Evolutionary conservation across 2,329 filamentous ascomycete species (phyloP), one percentile per base, ranked within the genome.

Genomic region (Penicillium sp.): DNA sequence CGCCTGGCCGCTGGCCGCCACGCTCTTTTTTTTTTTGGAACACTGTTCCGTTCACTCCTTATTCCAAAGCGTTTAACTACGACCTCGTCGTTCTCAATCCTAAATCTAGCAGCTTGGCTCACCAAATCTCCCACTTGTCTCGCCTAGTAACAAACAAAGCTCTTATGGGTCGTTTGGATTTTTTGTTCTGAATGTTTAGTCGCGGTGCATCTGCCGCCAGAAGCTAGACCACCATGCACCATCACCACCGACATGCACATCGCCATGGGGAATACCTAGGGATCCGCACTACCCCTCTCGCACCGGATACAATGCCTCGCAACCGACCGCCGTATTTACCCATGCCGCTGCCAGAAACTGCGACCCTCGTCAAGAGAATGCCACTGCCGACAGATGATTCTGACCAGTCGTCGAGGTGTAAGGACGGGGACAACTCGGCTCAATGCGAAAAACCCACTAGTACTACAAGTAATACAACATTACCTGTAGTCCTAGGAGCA

Each of bases 401-500:
- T 41, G 60, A 57, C 45, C 17, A 26, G 49, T 64, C 48, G 15
- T 62, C 64, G 38, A 61, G 69, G 7, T 71, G 71, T 58, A 61
- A 60, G 6, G 58, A 70, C 26, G 65, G 70, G 47, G 71, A 73
- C 45, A 70, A 62, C n/a, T 69, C 67, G 15, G 62, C 63, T 23
- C 56, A 56, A 35, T 90, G 88, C 71, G 85, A 90, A 69, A 90
- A 88, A 72, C 83, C 87, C 0, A 79, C 82, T 38, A 83, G 82
- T 61, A 77, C 74, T n/a, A 62, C 79, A 46, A 82, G 78, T 47
- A 81, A 83, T n/a, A 84, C 85, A 55, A 88, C 85, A 3, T 68
- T 93, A 48, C 85, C 89, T 7, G 90, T 95, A 66, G 83, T 86
- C 46, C 78, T 93, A 4, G 89, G 88, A 71, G 83, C 91, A 64